Evolutionary conservation across 768 basidiomycete species (phyloP).

Genomic region (Boletus tomentosulus): DNA sequence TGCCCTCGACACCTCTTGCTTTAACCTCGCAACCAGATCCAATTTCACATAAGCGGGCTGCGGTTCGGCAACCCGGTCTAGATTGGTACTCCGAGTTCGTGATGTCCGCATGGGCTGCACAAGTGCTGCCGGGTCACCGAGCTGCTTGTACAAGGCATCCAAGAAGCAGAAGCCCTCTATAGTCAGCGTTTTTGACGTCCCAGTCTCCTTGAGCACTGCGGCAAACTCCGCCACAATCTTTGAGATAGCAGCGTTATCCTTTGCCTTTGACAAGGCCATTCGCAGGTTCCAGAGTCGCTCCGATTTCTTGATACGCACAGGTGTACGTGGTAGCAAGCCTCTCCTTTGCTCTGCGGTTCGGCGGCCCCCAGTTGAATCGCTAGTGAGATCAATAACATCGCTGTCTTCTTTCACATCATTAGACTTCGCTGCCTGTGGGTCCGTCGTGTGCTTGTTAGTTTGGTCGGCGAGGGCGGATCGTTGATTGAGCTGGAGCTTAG

Average conservation of each 20-base stretch:
- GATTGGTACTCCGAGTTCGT: slow-evolving; percentile 38
- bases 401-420: slow-evolving; percentile 15
- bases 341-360: slow-evolving; percentile 15
- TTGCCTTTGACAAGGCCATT: slow-evolving; percentile 39
- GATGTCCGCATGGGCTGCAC: slow-evolving; percentile 48
- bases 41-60: slow-evolving; percentile 54
- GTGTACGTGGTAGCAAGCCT: slow-evolving; percentile 27
- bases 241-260: slow-evolving; percentile 54
- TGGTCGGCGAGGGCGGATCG: slow-evolving; percentile 50
- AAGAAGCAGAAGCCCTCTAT: slow-evolving; percentile 70
- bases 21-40: slow-evolving; percentile 55
- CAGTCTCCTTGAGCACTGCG: slow-evolving; percentile 53
- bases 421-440: slow-evolving; percentile 32
- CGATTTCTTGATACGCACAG: slow-evolving; percentile 39
- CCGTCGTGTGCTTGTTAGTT: slow-evolving; percentile 36
- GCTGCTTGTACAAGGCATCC: slow-evolving; percentile 65
- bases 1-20: slow-evolving; percentile 49
- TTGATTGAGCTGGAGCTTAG: slow-evolving; percentile 53
- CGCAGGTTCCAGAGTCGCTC: slow-evolving; percentile 47
- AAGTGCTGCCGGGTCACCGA: slow-evolving; percentile 63
- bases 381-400: slow-evolving; percentile 47
- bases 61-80: slow-evolving; percentile 35
- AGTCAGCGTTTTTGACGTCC: slow-evolving; percentile 61
- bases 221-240: slow-evolving; percentile 55
- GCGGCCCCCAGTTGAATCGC: slow-evolving; percentile 32